These are phyloP conservation scores for Rugosomyces carneus DNA, from an alignment of 1,284 basidiomycete genomes.

Conservation along the genomic window DNA sequence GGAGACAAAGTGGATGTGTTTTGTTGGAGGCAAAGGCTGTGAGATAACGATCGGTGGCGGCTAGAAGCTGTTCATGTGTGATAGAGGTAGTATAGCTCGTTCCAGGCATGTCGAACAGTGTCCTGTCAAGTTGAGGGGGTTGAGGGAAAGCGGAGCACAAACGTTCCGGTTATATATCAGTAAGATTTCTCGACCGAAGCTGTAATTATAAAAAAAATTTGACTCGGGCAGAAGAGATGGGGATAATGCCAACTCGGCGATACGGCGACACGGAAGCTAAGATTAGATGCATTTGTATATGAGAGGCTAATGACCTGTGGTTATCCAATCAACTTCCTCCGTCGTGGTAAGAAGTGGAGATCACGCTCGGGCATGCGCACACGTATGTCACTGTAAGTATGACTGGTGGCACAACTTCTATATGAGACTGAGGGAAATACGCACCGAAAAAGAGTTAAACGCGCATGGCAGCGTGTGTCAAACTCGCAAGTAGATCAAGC, in stretches of 20 bases:
- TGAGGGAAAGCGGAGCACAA: conserved; percentile 2
- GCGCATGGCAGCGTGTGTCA: background rate
- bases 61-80: conserved; percentile 24
- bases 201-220: conserved; percentile 1
- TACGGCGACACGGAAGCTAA: conserved; percentile 12
- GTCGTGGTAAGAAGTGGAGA: background rate
- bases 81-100: conserved; percentile 5
- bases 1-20: conserved; percentile 25
- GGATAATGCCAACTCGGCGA: conserved; percentile 14
- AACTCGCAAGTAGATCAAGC: background rate
- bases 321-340: background rate
- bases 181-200: conserved; percentile 6
- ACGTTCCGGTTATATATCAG: conserved; percentile 17
- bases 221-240: conserved; percentile 30
- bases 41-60: conserved; percentile 29
- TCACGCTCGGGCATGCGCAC: conserved; percentile 1
- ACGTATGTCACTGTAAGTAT: background rate
- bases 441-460: background rate
- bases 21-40: conserved; percentile 28
- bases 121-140: background rate
- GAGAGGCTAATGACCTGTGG: background rate
- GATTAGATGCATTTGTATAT: conserved; percentile 9
- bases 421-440: conserved; percentile 1
- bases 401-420: background rate
- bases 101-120: conserved; percentile 4